Conservation (phyloP, 1,284 basidiomycete species). For the Coniferiporia sulphurascens region DNA sequence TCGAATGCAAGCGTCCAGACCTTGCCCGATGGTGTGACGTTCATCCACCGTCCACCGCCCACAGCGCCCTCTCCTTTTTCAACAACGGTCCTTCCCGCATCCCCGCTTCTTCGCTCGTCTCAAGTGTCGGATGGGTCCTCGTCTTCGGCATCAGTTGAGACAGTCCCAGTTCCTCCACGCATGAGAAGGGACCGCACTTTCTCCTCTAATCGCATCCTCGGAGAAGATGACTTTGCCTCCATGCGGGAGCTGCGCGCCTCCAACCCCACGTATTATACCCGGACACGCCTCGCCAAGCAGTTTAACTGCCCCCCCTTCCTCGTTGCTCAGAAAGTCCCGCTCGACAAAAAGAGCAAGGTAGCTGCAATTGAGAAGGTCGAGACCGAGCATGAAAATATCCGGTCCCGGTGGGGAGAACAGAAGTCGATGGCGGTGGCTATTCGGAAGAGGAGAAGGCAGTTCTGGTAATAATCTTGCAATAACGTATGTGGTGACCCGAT, state of each 20-base stretch:
- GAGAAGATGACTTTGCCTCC: conserved; percentile 48
- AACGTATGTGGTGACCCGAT: conserved; percentile 29
- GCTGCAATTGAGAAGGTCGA: conserved; percentile 27
- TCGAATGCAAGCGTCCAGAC: conserved; percentile 51
- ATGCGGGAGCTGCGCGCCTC: conserved; percentile 48
- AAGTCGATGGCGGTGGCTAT: conserved; percentile 30
- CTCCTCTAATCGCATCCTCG: conserved; percentile 35
- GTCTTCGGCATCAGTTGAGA: conserved; percentile 18
- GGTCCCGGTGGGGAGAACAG: conserved; percentile 34
- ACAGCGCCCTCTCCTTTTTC: conserved; percentile 66
- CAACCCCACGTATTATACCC: conserved; percentile 32
- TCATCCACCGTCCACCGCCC: conserved; percentile 75
- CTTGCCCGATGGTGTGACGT: conserved; percentile 56
- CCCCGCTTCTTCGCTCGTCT: conserved; percentile 49
- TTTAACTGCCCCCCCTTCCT: conserved; percentile 35
- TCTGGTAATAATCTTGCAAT: conserved; percentile 29
- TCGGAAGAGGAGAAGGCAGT: conserved; percentile 32
- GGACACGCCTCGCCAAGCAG: conserved; percentile 31
- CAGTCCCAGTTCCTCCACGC: conserved; percentile 36
- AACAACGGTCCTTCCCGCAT: conserved; percentile 58
- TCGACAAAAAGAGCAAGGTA: conserved; percentile 25
- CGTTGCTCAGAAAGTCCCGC: conserved; percentile 31
- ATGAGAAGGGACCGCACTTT: conserved; percentile 32
- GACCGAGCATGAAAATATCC: conserved; percentile 27
- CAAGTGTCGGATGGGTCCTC: conserved; percentile 27